Evolutionary conservation across 352 stramenopile species (phyloP), one percentile per base, ranked within the genome.

Genomic region (Phytophthora idaei): DNA sequence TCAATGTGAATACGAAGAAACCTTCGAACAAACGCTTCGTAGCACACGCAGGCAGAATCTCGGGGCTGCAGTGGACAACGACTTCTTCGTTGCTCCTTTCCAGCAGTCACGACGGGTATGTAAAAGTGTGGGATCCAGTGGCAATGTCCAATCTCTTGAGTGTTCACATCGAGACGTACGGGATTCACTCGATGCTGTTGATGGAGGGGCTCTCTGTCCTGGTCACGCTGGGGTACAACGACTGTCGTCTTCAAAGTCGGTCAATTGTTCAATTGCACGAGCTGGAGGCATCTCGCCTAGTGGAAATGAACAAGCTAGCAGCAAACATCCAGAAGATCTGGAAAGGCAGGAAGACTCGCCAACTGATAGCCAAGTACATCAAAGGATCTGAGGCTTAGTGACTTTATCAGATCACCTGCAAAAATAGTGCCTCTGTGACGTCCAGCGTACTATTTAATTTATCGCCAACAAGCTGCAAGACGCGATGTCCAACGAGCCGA

Each of bases 91-190:
- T 90, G 14, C 61, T 92, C 14, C 15, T 85, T 47, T 83, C 81
- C 11, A 77, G 68, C 29, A 81, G 83, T 4, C 55, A 67, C 17
- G 83, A 92, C 44, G 83, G 83, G 7, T 92, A 90, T 64, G 62
- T 90, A 28, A 88, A 87, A 50, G n/a, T 90, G 15, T 92, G 83
- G 83, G 76, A 89, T 41, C 47, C 81, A 2, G 52, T 67, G 12
- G 8, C 57, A 2, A 52, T 61, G 9, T 54, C 61, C 4, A 56
- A 57, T 73, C 25, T 80, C 64, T 56, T 77, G 37, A 65, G 49
- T 21, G 49, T 87, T 15, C 75, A 92, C 60, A 28, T 88, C 9
- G 81, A 89, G 41, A 29, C 60, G 21, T 67, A 71, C n/a, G 83
- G 78, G 6, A 59, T 89, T 29, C 69, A 83, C 41, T 77, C 63